Conservation (phyloP, 2,329 filamentous ascomycete species). For the Ceratocystis alfenasii region DNA sequence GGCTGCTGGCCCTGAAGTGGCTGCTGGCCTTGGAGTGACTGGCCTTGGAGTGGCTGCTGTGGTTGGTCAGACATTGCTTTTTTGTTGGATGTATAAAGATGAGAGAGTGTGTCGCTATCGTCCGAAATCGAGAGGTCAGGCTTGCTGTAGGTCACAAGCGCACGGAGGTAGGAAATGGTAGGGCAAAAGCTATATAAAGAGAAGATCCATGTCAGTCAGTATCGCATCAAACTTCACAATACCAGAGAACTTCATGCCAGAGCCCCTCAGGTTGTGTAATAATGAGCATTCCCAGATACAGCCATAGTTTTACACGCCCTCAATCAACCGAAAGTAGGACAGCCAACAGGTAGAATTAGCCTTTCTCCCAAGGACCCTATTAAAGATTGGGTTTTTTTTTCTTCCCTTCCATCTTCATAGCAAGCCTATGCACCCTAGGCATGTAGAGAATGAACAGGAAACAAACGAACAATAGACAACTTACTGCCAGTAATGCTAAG, state of each 20-base stretch:
- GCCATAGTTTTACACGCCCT: not conserved
- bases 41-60: slow-evolving; percentile 31
- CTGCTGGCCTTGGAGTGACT: not conserved
- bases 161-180: not conserved
- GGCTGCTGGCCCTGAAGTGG: slow-evolving; percentile 26
- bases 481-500: not conserved
- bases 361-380: not conserved
- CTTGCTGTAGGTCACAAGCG: not conserved
- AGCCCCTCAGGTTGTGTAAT: not conserved
- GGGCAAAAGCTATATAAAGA: slow-evolving; percentile 1
- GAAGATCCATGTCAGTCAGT: slow-evolving; percentile 4
- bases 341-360: not conserved
- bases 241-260: not conserved
- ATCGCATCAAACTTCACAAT: not conserved
- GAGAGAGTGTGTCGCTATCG: not conserved
- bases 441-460: not conserved
- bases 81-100: not conserved
- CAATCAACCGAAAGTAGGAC: not conserved
- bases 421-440: not conserved
- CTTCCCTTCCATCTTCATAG: not conserved
- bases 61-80: slow-evolving; percentile 32
- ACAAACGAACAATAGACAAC: not conserved
- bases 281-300: not conserved
- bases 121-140: not conserved
- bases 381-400: not conserved